Base-by-base conservation (phyloP, 169 alveolate species). In the Plasmodium vivax region DNA sequence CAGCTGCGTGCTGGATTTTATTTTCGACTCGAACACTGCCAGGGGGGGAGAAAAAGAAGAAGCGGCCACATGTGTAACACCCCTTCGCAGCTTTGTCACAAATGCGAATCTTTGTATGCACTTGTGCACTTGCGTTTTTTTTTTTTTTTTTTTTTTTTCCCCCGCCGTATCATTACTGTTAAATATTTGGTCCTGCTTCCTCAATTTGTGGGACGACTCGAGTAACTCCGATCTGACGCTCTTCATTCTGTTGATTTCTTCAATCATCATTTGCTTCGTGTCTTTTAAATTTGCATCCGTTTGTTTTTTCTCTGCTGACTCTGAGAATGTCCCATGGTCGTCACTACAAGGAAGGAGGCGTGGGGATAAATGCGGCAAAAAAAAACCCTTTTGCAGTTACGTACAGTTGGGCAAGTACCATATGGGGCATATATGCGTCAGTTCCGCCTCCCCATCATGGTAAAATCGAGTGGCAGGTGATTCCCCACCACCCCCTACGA, bases 241-340 rank as follows among this genome's bases (percentile, higher is more conserved):
- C 47, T 82, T 90, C 94, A 90, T 90, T 81, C 94, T 58, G 54
- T 90, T 79, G 45, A 90, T 71, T 74, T 90, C 94, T 19, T 90
- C 94, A 41, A 90, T 79, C 94, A 90, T 90, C 83, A 90, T 62
- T 81, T 90, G 82, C 56, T 68, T 90, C 4, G 94, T 90, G 94
- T 90, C 94, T 51, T 90, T 82, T 72, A 90, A 90, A 81, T 80
- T 90, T 82, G 38, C 16, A 45, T 90, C 62, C 12, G 56, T 72
- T 10, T 45, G 30, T 19, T 58, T 43, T 80, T 10, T 62, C 7
- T 81, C 62, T 51, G 16, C 32, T 45, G 51, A 56, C 71, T 30
- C 27, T 74, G 54, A 51, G 16, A 5, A 27, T 10, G 62, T 14
- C 8, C 56, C 54, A 79, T 77, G 27, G 72, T 38, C 36, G 36